phyloP scores from a whole-genome alignment of 495 filamentous ascomycete genomes.

The Penicillium coffeae region DNA sequence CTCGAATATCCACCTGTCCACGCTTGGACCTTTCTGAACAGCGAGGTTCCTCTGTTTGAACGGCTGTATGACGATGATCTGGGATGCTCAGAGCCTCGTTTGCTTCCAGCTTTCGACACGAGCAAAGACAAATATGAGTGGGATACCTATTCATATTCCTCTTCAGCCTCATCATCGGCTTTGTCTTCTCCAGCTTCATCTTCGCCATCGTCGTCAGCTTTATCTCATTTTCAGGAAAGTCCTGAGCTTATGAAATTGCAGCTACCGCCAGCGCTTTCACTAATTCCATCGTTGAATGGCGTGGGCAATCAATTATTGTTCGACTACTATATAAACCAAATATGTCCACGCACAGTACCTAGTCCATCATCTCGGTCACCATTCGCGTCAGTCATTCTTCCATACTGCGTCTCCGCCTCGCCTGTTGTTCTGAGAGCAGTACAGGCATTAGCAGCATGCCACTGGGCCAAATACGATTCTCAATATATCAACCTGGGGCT shows the following conservation, averaged over 20 bases:
- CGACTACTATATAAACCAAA: slow-evolving; percentile 11
- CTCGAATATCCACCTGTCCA: background rate
- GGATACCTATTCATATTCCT: background rate
- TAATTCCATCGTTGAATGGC: slow-evolving; percentile 1
- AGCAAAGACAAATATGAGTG: background rate
- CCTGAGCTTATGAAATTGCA: background rate
- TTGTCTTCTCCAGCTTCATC: background rate
- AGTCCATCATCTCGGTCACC: slow-evolving; percentile 7
- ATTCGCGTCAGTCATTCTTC: slow-evolving; percentile 14
- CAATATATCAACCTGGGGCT: slow-evolving; percentile 1
- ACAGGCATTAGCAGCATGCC: slow-evolving; percentile 11
- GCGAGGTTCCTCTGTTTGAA: background rate
- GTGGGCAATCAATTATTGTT: slow-evolving; percentile 4
- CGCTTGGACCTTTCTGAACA: slow-evolving; percentile 1
- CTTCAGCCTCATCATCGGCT: background rate
- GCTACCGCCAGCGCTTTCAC: background rate
- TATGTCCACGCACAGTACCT: slow-evolving; percentile 6
- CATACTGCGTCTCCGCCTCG: background rate
- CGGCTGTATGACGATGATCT: slow-evolving; percentile 3
- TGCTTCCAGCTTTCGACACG: slow-evolving; percentile 1
- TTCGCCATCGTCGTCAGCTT: background rate
- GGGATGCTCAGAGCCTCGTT: background rate
- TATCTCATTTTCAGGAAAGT: background rate
- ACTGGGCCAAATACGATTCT: slow-evolving; percentile 13
- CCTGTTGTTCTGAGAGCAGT: slow-evolving; percentile 6